phyloP scores from a whole-genome alignment of 202 grass and related monocot genomes.

The Elaeis oleifera region DNA sequence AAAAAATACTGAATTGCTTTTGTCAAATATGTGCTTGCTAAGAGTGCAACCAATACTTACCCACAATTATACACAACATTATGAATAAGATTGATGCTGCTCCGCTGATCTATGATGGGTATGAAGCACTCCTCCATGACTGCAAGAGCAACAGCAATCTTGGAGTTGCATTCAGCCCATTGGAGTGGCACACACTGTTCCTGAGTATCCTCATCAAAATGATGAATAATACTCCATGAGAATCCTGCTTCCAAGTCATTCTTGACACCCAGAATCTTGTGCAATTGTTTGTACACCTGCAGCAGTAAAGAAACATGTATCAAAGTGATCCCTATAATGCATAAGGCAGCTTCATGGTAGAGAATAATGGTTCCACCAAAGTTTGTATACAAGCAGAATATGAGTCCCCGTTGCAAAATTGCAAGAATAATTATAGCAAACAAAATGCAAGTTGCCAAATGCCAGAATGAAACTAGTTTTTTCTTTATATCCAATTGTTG shows the following conservation, averaged over 20 bases:
- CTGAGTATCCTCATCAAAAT: slow-evolving; percentile 47
- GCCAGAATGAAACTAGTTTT: too few species aligned
- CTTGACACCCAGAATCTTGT: slow-evolving; percentile 63
- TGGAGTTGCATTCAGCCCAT: slow-evolving; percentile 59
- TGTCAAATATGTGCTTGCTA: too few species aligned
- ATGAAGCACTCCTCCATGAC: slow-evolving; percentile 90
- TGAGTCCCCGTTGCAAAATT: too few species aligned
- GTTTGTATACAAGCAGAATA: too few species aligned
- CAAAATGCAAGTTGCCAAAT: too few species aligned
- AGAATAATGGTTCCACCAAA: too few species aligned
- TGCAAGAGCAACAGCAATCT: slow-evolving; percentile 72
- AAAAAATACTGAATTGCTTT: too few species aligned
- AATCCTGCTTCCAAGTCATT: slow-evolving; percentile 71
- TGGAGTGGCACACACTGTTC: slow-evolving; percentile 30
- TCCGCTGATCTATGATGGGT: slow-evolving; percentile 66
- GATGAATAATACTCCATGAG: slow-evolving; percentile 75
- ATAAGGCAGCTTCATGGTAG: too few species aligned
- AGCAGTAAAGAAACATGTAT: slow-evolving; percentile 2
- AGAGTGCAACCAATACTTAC: slow-evolving; percentile 34
- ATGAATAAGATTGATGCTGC: slow-evolving; percentile 87
- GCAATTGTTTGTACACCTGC: slow-evolving; percentile 59
- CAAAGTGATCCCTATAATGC: too few species aligned
- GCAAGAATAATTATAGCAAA: too few species aligned
- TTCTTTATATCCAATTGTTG: too few species aligned
- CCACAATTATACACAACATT: slow-evolving; percentile 89